Evolutionary conservation across 352 stramenopile genomes (phyloP), one percentile per base, ranked within the genome.

Genomic region (Phytophthora boehmeriae): DNA sequence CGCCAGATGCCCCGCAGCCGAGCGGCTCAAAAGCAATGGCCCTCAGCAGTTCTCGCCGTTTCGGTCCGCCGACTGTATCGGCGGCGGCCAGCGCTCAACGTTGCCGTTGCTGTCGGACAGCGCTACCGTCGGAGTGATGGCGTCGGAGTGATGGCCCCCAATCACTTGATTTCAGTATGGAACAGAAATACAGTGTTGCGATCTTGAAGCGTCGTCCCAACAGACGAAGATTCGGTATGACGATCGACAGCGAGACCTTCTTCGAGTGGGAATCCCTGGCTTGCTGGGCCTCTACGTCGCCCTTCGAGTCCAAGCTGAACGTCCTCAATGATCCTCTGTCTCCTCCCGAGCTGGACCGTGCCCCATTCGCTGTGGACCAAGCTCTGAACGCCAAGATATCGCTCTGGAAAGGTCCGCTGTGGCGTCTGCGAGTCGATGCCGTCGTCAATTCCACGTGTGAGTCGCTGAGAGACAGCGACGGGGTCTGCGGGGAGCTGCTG

Each of bases 371-470:
- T 14, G 30, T 74, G 13, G 42, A 69, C 35, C 16, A 28, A 14
- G 13, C 38, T 20, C 46, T 92, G 13, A 92, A 92, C 62, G 36
- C 52, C 45, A 78, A 76, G 49, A 32, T 92, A 20, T 72, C 72
- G 35, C 66, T 92, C 38, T 89, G 81, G 80, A 69, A 73, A 30
- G 80, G 80, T 2, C 66, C 70, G 16, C 64, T 90, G 27, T 86
- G 80, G 76, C 62, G 46, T 1, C 64, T 92, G 50, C 62, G 73
- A 17, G 77, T 82, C 14, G 88, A 94, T 51, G 86, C 80, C 9
- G 83, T 96, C 57, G 81, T 89, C 9, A 92, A 95, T 57, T 77
- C 88, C 19, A 93, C 86, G 13, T 93, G 88, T 55, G 84, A 95
- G 52, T 54, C 59, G 19, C 75, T 97, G 39, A 65, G 75, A 4